Evolutionary conservation across 2,329 filamentous ascomycete species (phyloP).

Genomic region (Boeremia exigua): DNA sequence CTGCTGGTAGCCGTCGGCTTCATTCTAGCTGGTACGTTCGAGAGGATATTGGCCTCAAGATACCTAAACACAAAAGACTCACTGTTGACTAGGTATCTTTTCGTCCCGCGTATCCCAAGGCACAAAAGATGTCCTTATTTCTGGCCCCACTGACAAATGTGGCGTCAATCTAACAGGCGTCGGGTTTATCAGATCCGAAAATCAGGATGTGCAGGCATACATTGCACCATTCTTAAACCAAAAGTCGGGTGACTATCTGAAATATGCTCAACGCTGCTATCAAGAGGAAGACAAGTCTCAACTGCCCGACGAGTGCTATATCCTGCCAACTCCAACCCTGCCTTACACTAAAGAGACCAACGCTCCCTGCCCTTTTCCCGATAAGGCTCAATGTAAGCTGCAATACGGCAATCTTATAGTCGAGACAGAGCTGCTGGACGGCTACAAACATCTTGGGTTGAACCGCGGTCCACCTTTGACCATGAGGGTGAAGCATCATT

Average conservation of each 20-base stretch:
- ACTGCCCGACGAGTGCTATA: not conserved
- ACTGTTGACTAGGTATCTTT: constrained; percentile 29
- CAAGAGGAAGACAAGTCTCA: constrained; percentile 11
- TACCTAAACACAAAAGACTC: too few species aligned
- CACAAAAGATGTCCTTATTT: constrained; percentile 40
- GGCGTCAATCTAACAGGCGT: too few species aligned
- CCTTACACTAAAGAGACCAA: not conserved
- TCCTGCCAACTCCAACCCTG: not conserved
- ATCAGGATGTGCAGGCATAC: not conserved
- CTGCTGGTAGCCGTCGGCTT: not conserved
- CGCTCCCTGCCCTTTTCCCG: constrained; percentile 2
- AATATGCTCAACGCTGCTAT: constrained; percentile 22
- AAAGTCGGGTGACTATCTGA: constrained; percentile 11
- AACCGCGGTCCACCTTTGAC: constrained; percentile 17
- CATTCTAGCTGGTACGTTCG: constrained; percentile 4
- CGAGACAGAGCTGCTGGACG: constrained; percentile 28
- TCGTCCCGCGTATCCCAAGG: constrained; percentile 41
- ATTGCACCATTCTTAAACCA: constrained; percentile 4
- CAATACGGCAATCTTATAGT: constrained; percentile 14
- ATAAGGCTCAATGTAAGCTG: not conserved
- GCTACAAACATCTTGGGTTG: constrained; percentile 27
- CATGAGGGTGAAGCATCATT: not conserved
- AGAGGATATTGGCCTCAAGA: not conserved
- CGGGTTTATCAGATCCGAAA: too few species aligned
- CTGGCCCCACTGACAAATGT: constrained; percentile 8